A percentile compares a stretch with the other conserved stretches of the same genome.
These are phyloP conservation scores for Aphanocladium album DNA, from an alignment of 2,329 filamentous ascomycete genomes.

Conservation along the genomic window DNA sequence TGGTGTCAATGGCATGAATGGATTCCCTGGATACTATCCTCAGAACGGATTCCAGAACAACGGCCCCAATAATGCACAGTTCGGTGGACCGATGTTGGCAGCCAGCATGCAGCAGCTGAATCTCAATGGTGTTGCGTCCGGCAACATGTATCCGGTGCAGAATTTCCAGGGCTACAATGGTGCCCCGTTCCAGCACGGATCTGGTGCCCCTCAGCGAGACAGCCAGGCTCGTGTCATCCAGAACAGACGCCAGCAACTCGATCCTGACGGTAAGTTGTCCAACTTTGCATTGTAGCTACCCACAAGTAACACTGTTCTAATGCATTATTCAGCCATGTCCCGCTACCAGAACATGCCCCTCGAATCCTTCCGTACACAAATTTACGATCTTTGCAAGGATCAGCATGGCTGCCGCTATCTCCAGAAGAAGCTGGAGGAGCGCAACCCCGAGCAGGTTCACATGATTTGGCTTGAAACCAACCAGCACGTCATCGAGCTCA, in stretches of 20 bases:
- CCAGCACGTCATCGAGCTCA: conserved; percentile 89
- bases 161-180: conserved; percentile 54
- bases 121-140: conserved; percentile 40
- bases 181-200: conserved; percentile 40
- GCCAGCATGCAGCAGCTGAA: conserved; percentile 65
- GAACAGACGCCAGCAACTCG: conserved; percentile 67
- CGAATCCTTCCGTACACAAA: conserved; percentile 73
- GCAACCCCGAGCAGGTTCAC: conserved; percentile 74
- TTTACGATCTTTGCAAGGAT: conserved; percentile 92
- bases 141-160: conserved; percentile 48
- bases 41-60: conserved; percentile 22
- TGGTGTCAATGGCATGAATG: conserved; percentile 1
- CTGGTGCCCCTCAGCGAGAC: conserved; percentile 57
- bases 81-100: conserved; percentile 52
- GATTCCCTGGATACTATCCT: conserved; percentile 27
- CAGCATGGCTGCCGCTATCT: conserved; percentile 96
- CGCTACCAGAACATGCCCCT: conserved; percentile 80
- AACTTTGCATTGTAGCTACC: neutral
- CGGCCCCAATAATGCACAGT: conserved; percentile 4
- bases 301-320: conserved; percentile 25
- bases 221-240: conserved; percentile 72
- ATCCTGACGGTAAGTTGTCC: conserved; percentile 57
- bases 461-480: conserved; percentile 94
- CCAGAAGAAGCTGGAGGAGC: conserved; percentile 95
- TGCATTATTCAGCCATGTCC: conserved; percentile 52